phyloP scores from a whole-genome alignment of 225 moss, liverwort and hornwort species.

The Marchantia paleacea region DNA sequence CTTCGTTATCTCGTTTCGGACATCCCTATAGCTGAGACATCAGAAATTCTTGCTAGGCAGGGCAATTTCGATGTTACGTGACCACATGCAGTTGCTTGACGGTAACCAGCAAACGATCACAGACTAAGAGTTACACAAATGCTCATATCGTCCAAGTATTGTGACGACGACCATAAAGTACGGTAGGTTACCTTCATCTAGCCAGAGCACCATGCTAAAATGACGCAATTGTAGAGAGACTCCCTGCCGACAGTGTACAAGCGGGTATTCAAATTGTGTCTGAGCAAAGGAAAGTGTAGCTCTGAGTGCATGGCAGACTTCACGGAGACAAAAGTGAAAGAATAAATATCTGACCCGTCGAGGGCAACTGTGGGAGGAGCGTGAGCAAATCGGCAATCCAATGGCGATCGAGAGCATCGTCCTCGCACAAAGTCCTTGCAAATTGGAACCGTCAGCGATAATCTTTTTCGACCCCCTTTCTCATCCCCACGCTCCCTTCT shows the following conservation, averaged over 20 bases:
- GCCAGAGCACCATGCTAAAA: conserved; percentile 36
- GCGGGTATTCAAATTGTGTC: conserved; percentile 22
- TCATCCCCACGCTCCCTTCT: conserved; percentile 46
- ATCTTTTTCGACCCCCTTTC: conserved; percentile 27
- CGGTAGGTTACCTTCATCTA: conserved; percentile 34
- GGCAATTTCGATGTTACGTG: background rate
- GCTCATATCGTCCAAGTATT: background rate
- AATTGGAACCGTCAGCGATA: conserved; percentile 45
- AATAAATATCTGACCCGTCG: conserved; percentile 38
- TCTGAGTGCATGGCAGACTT: conserved; percentile 18
- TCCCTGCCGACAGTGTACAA: conserved; percentile 33
- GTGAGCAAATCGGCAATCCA: conserved; percentile 48
- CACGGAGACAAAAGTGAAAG: conserved; percentile 21
- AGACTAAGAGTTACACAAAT: background rate
- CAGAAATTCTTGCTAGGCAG: background rate
- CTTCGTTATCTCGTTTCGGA: background rate
- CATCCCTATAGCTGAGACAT: background rate
- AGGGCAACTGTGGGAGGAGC: conserved; percentile 39
- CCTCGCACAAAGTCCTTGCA: conserved; percentile 46
- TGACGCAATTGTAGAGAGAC: conserved; percentile 31
- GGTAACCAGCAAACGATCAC: background rate
- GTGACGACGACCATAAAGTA: conserved; percentile 18
- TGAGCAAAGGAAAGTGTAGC: conserved; percentile 10
- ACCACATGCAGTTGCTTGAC: background rate
- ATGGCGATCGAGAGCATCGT: conserved; percentile 41